Evolutionary conservation across 768 basidiomycete genomes (phyloP).

Genomic region (Leccinum ochraceum): DNA sequence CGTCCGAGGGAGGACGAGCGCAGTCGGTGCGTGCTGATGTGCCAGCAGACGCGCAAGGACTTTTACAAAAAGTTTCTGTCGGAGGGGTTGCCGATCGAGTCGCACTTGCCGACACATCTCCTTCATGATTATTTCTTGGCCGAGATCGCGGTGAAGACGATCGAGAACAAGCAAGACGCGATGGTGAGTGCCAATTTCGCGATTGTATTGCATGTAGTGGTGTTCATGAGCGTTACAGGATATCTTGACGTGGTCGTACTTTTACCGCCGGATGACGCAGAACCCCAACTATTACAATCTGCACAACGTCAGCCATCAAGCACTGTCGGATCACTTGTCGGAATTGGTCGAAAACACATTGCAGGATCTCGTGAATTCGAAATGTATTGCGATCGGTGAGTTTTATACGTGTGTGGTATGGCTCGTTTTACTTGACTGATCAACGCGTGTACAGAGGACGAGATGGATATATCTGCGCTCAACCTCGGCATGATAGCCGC

Average conservation of each 20-base stretch:
- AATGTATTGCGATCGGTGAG: slow-evolving; percentile 87
- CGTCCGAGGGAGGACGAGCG: slow-evolving; percentile 85
- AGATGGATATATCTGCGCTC: slow-evolving; percentile 89
- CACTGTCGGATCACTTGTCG: slow-evolving; percentile 93
- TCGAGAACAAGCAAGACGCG: slow-evolving; percentile 98
- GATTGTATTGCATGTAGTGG: neutral
- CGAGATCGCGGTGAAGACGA: slow-evolving; percentile 97
- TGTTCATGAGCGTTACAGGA: slow-evolving; percentile 50
- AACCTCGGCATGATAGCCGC: slow-evolving; percentile 99
- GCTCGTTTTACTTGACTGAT: neutral
- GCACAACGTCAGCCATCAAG: slow-evolving; percentile 93
- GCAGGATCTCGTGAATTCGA: slow-evolving; percentile 88
- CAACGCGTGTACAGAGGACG: slow-evolving; percentile 57
- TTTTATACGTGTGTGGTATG: slow-evolving; percentile 16
- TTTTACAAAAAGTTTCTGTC: slow-evolving; percentile 99
- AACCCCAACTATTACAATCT: slow-evolving; percentile 96
- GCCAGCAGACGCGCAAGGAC: slow-evolving; percentile 96
- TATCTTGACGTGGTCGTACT: slow-evolving; percentile 98
- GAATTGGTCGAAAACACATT: slow-evolving; percentile 95
- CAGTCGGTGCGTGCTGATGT: slow-evolving; percentile 95
- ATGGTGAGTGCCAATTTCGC: slow-evolving; percentile 55
- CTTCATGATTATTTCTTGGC: slow-evolving; percentile 98
- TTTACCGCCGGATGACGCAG: slow-evolving; percentile 96
- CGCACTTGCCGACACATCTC: slow-evolving; percentile 84
- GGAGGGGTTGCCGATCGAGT: slow-evolving; percentile 97